Evolutionary conservation across 169 alveolate species (phyloP), one percentile per base, ranked within the genome.

Genomic region (Eimeria necatrix): DNA sequence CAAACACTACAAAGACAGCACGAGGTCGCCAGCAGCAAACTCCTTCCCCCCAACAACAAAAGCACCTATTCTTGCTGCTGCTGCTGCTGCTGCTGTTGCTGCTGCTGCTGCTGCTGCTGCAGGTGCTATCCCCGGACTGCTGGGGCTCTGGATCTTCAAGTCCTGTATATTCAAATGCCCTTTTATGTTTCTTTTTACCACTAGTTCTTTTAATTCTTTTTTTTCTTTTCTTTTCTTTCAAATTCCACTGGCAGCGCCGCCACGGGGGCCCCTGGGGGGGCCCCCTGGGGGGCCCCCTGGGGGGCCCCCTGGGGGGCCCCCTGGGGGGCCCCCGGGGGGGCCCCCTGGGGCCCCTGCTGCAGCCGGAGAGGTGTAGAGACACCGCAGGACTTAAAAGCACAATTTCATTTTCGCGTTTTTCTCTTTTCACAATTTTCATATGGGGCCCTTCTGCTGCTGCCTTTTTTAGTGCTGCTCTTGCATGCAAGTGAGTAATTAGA

Each of bases 91-190:
- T n/a, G 18, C 18, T 14, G 22, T 14, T 14, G 18, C 4, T 59
- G 4, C 68, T 59, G 9, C 68, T 4, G 68, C 68, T 4, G 10
- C 18, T 59, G 68, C 22, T 22, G 12, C n/a, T 4, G 22, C 26
- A 68, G 78, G 4, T 68, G 18, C 46, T 68, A 18, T 16, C 78
- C 41, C 78, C 78, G 22, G 78, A 68, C 78, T 68, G 78, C 26
- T 68, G 78, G 78, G 8, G 18, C 46, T 68, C 78, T 20, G n/a
- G 41, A n/a, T 68, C 46, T n/a, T n/a, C 78, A 16, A 68, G 78
- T 22, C 78, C 78, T 68, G 4, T 68, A 22, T 68, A 68, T 22
- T n/a, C 78, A 4, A 18, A 68, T 7, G 22, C 48, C 2, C 16
- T 68, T 0, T 16, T 68, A 9, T n/a, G 46, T 14, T 68, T 68